phyloP scores from a whole-genome alignment of 495 filamentous ascomycete species.

The Pseudomonodictys pantanalensis region DNA sequence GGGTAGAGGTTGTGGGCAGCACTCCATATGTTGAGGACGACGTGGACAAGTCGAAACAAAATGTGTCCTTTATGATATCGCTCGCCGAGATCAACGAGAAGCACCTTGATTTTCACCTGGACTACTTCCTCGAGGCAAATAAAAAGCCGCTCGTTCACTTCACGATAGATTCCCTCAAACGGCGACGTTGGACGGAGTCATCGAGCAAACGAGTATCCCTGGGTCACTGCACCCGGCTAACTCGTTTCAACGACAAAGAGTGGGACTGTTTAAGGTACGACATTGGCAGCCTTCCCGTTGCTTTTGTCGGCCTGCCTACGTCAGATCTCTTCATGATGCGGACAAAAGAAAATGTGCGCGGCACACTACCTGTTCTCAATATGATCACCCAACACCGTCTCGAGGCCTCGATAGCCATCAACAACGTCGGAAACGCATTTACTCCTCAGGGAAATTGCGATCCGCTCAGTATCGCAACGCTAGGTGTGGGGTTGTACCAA shows the following conservation, averaged over 20 bases:
- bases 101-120: conserved; percentile 72
- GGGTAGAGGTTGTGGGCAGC: conserved; percentile 62
- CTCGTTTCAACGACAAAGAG: conserved; percentile 51
- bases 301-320: conserved; percentile 69
- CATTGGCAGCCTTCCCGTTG: conserved; percentile 56
- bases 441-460: conserved; percentile 73
- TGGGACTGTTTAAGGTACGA: conserved; percentile 49
- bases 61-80: conserved; percentile 62
- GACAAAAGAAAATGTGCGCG: conserved; percentile 38
- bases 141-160: conserved; percentile 52
- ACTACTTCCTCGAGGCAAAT: conserved; percentile 59
- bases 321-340: conserved; percentile 76
- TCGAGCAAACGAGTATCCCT: conserved; percentile 56
- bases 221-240: conserved; percentile 69
- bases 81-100: conserved; percentile 48
- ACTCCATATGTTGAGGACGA: conserved; percentile 69
- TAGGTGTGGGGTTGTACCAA: conserved; percentile 67
- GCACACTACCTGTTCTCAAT: conserved; percentile 61
- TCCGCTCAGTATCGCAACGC: conserved; percentile 60
- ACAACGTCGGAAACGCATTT: conserved; percentile 77
- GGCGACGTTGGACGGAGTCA: conserved; percentile 47
- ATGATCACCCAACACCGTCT: conserved; percentile 61
- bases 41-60: conserved; percentile 49
- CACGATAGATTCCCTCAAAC: conserved; percentile 51
- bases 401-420: conserved; percentile 63